phyloP scores from a whole-genome alignment of 1,284 basidiomycete species.

The Malassezia arunalokei region DNA sequence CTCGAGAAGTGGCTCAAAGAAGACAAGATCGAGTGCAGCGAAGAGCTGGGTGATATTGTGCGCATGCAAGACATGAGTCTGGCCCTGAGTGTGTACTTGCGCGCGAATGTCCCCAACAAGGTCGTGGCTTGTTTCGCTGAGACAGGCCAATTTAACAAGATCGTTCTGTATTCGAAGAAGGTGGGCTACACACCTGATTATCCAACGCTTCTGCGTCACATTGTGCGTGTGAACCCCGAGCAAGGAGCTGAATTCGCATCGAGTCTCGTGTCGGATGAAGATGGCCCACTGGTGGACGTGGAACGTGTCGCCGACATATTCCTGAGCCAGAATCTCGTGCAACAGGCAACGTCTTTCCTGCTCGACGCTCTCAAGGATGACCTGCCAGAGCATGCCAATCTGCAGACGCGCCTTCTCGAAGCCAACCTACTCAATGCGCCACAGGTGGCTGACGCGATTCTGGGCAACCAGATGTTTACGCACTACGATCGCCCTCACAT shows the following conservation, averaged over 20 bases:
- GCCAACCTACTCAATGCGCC: conserved; percentile 97
- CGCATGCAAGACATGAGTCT: conserved; percentile 92
- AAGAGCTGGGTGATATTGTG: conserved; percentile 96
- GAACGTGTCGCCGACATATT: conserved; percentile 74
- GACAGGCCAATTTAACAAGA: conserved; percentile 97
- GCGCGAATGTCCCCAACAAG: conserved; percentile 97
- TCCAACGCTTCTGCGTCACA: conserved; percentile 83
- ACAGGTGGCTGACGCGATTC: conserved; percentile 96
- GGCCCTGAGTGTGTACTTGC: conserved; percentile 93
- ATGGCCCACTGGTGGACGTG: conserved; percentile 81
- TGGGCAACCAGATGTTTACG: conserved; percentile 97
- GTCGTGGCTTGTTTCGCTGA: conserved; percentile 94
- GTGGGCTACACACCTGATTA: conserved; percentile 92
- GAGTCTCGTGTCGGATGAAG: conserved; percentile 87
- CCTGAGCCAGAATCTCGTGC: conserved; percentile 99
- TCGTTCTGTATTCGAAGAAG: conserved; percentile 93
- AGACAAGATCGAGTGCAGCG: conserved; percentile 97
- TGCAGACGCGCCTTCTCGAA: conserved; percentile 92
- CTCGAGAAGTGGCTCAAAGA: conserved; percentile 99
- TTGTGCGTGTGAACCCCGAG: conserved; percentile 92
- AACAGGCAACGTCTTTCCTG: conserved; percentile 95
- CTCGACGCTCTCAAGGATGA: conserved; percentile 99
- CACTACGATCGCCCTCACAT: conserved; percentile 94
- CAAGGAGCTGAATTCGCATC: conserved; percentile 96
- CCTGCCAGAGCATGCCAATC: conserved; percentile 86